Evolutionary conservation across 2,329 filamentous ascomycete species (phyloP).

Genomic region (Lachnellula arida): DNA sequence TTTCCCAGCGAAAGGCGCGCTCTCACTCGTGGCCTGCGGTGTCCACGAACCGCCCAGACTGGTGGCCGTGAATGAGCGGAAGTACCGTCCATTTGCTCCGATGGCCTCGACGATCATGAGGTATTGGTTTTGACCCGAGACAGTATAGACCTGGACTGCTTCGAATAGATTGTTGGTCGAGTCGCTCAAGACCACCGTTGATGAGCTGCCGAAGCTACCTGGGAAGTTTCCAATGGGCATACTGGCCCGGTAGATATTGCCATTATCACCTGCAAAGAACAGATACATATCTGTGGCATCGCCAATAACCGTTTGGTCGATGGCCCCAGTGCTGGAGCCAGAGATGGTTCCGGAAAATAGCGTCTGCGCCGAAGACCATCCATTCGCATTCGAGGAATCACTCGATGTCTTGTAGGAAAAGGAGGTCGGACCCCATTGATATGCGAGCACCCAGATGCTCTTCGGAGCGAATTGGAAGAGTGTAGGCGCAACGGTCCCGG

Average conservation of each 20-base stretch:
- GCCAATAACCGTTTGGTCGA: conserved; percentile 61
- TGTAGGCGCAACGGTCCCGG: conserved; percentile 51
- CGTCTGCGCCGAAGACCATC: conserved; percentile 50
- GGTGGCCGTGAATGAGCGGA: conserved; percentile 61
- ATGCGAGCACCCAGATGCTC: conserved; percentile 58
- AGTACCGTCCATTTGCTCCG: conserved; percentile 54
- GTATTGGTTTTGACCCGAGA: conserved; percentile 50
- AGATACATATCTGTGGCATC: conserved; percentile 59
- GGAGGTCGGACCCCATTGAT: conserved; percentile 56
- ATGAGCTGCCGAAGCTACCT: conserved; percentile 49
- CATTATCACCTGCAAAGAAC: conserved; percentile 65
- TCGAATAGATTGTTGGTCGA: conserved; percentile 56
- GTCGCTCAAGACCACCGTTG: conserved; percentile 48
- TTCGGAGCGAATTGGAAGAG: conserved; percentile 61
- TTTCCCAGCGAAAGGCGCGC: conserved; percentile 61
- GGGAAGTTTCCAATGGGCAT: conserved; percentile 62
- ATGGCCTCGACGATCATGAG: conserved; percentile 65
- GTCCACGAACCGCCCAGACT: conserved; percentile 55
- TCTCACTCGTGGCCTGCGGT: conserved; percentile 49
- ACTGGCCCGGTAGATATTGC: conserved; percentile 58
- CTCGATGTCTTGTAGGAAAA: conserved; percentile 58
- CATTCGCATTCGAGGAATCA: conserved; percentile 52
- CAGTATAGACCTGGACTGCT: conserved; percentile 61
- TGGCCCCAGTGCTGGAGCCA: conserved; percentile 47
- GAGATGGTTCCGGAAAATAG: conserved; percentile 54